phyloP scores from a whole-genome alignment of 345 rosid genomes.

The Punica granatum region DNA sequence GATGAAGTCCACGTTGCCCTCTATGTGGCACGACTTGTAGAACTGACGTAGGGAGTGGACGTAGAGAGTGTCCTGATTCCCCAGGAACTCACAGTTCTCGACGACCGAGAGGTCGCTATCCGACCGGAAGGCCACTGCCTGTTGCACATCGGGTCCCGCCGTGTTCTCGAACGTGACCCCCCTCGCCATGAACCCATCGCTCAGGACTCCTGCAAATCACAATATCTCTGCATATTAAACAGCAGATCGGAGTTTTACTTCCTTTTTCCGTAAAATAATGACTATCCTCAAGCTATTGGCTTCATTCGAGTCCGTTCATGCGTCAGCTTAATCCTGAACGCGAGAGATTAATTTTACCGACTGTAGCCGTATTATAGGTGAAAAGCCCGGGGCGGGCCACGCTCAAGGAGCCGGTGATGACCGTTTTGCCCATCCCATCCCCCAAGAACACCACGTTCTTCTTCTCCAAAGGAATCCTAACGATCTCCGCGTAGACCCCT shows the following conservation, averaged over 20 bases:
- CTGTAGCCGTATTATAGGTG: slow-evolving; percentile 72
- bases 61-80: slow-evolving; percentile 89
- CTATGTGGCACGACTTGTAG: slow-evolving; percentile 68
- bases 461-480: slow-evolving; percentile 69
- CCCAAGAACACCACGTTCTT: slow-evolving; percentile 75
- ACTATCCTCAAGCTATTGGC: too few relatives aligned
- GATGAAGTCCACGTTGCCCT: slow-evolving; percentile 91
- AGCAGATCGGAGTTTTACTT: too few relatives aligned
- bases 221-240: neutral
- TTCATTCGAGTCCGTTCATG: too few relatives aligned
- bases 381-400: slow-evolving; percentile 56
- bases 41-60: slow-evolving; percentile 83
- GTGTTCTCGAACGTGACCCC: slow-evolving; percentile 72
- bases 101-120: slow-evolving; percentile 72
- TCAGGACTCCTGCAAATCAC: slow-evolving; percentile 51
- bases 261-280: too few relatives aligned
- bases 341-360: slow-evolving; percentile 64
- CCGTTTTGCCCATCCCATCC: slow-evolving; percentile 83
- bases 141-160: slow-evolving; percentile 79
- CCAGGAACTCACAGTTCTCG: slow-evolving; percentile 79
- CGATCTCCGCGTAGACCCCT: slow-evolving; percentile 70
- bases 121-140: slow-evolving; percentile 89
- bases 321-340: too few relatives aligned
- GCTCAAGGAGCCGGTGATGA: slow-evolving; percentile 54
- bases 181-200: slow-evolving; percentile 96